Conservation (phyloP, 495 filamentous ascomycete genomes). For the Symbiotaphrina buchneri region DNA sequence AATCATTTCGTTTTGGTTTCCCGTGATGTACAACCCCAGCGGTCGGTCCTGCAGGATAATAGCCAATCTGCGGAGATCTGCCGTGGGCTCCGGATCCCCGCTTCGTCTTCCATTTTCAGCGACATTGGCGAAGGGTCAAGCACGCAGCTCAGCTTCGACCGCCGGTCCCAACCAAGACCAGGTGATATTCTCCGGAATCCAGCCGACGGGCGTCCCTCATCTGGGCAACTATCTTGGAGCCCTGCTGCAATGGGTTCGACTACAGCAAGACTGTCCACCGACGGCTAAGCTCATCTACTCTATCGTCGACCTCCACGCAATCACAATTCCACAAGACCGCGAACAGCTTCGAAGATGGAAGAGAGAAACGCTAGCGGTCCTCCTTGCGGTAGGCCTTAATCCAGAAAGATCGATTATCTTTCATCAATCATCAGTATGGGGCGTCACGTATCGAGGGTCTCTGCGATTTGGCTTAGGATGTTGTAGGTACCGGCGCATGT, state of each 20-base stretch:
- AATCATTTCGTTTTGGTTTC: no score
- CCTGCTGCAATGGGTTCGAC: constrained; percentile 58
- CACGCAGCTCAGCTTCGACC: no score
- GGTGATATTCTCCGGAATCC: constrained; percentile 83
- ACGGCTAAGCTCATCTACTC: constrained; percentile 49
- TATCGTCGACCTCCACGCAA: constrained; percentile 81
- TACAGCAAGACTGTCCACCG: constrained; percentile 38
- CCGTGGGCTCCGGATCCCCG: no score
- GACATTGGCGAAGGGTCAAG: no score
- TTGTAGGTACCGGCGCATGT: constrained; percentile 49
- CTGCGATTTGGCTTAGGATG: constrained; percentile 3
- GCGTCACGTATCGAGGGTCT: background rate
- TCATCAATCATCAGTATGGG: constrained; percentile 48
- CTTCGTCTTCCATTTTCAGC: no score
- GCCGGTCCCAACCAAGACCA: no score
- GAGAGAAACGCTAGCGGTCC: constrained; percentile 49
- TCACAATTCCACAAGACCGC: constrained; percentile 50
- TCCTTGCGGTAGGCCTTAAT: constrained; percentile 69
- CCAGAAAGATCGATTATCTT: constrained; percentile 60
- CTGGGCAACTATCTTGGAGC: constrained; percentile 92
- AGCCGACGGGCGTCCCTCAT: constrained; percentile 90
- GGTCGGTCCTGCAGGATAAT: no score
- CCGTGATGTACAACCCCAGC: no score
- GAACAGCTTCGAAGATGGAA: constrained; percentile 34
- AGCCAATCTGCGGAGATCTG: no score